phyloP scores from a whole-genome alignment of 257 asterid species.

The Fraxinus pennsylvanica region DNA sequence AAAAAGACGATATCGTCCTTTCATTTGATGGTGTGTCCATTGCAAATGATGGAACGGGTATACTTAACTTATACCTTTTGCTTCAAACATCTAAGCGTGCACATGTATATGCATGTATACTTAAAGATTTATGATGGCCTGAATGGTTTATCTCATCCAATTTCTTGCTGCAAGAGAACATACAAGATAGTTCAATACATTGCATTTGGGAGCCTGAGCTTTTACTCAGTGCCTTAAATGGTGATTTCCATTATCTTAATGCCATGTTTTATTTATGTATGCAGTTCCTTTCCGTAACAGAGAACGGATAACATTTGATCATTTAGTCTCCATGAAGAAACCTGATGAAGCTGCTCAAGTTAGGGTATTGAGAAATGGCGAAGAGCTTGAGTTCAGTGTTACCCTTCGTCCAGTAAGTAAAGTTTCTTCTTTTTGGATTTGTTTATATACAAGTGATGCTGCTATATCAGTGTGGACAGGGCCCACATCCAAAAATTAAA shows the following conservation, averaged over 20 bases:
- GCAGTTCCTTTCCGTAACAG: slow-evolving; percentile 91
- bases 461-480: slow-evolving; percentile 11
- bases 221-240: slow-evolving; percentile 15
- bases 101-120: not conserved
- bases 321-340: slow-evolving; percentile 97
- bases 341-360: slow-evolving; percentile 82
- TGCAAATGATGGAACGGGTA: slow-evolving; percentile 98
- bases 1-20: slow-evolving; percentile 81
- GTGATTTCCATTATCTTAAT: slow-evolving; percentile 18
- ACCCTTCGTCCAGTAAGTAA: slow-evolving; percentile 83
- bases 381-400: slow-evolving; percentile 64
- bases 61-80: slow-evolving; percentile 5
- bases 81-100: not conserved
- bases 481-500: not conserved
- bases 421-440: slow-evolving; percentile 4
- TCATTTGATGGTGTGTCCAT: slow-evolving; percentile 87
- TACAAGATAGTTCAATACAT: not conserved
- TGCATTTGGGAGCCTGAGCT: not conserved
- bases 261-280: slow-evolving; percentile 24
- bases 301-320: slow-evolving; percentile 94
- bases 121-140: slow-evolving; percentile 19
- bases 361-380: slow-evolving; percentile 72
- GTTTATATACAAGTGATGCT: not conserved
- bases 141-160: slow-evolving; percentile 7
- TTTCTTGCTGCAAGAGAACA: not conserved